A percentile compares a stretch with the other conserved stretches of the same genome.
Evolutionary conservation across 352 stramenopile species (phyloP).

Genomic region (Heterotrichella gracilis): DNA sequence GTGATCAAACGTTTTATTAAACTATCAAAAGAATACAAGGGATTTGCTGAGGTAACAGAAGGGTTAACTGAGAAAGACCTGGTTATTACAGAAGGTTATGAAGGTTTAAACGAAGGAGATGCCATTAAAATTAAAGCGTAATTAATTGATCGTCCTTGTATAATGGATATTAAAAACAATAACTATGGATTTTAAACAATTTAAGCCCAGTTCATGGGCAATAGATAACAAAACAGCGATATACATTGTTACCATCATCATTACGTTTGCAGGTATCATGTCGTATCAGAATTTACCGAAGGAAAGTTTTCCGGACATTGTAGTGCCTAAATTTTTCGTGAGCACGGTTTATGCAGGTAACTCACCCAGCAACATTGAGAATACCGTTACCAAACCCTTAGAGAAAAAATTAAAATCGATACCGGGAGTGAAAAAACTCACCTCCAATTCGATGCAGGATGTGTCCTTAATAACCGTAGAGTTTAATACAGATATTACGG

Average conservation of each 20-base stretch:
- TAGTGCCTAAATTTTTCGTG: neutral
- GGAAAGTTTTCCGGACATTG: neutral
- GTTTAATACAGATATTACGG: neutral
- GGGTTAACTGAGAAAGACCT: neutral
- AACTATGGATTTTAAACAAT: neutral
- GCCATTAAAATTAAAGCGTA: neutral
- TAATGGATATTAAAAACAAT: neutral
- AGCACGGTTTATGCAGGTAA: neutral
- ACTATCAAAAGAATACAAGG: neutral
- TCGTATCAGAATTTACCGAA: neutral
- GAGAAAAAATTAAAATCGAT: neutral
- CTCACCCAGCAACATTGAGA: neutral
- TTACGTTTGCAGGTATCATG: neutral
- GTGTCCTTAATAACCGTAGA: neutral
- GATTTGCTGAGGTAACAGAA: neutral
- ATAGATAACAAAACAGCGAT: conserved; percentile 9
- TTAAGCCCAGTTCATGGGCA: neutral
- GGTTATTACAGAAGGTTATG: neutral
- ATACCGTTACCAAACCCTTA: neutral
- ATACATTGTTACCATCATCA: neutral
- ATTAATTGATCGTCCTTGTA: too few relatives aligned
- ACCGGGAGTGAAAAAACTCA: neutral
- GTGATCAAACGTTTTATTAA: neutral
- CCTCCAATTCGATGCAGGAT: neutral
- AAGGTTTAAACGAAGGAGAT: neutral